Base-by-base conservation (phyloP, 23 red algal species). In the Pyropia yezoensis region DNA sequence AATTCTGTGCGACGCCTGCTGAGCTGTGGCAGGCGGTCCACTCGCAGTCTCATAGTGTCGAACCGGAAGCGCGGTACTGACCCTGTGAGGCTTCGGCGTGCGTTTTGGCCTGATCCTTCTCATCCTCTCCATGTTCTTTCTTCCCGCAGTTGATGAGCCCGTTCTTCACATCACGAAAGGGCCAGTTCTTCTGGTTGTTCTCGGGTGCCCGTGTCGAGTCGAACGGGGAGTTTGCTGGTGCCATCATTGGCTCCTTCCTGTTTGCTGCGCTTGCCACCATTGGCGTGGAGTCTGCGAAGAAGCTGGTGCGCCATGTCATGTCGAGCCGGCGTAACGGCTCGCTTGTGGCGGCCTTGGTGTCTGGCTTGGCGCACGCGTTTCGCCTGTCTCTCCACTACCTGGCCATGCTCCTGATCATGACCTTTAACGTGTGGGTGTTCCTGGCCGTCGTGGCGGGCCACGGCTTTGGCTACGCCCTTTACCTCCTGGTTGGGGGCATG, bases 371-470 rank as follows among this genome's bases (percentile, higher is more conserved):
- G 2, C 65, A 76, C 21, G 82, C 20, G 23, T 23, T 82, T 1
- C 49, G 67, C 33, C 59, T 52, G 18, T 54, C 65, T 14, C 61
- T 81, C 11, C 86, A 90, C 66, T 90, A 90, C 76, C 49, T 73
- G 5, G 86, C 77, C 29, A 90, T 90, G 86, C 76, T 90, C 8
- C 66, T 90, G 13, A 73, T 90, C 33, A 90, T 90, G 86, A 83
- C 71, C 8, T 80, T 90, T 66, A 90, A 90, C 22, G 73, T 90
- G 3, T 80, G 86, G 75, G 33, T 90, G 15, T 80, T 90, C 52
- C 1, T 90, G 27, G 75, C 86, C 7, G 86, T 90, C 14, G 61
- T 90, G 9, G 54, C 52, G 8, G 86, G 86, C 18, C 86, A 90
- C 67, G 62, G 54, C 14, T 19, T 83, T 21, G 86, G 86, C 9